Base-by-base conservation (phyloP, 768 basidiomycete species). In the Russula dissimulans region DNA sequence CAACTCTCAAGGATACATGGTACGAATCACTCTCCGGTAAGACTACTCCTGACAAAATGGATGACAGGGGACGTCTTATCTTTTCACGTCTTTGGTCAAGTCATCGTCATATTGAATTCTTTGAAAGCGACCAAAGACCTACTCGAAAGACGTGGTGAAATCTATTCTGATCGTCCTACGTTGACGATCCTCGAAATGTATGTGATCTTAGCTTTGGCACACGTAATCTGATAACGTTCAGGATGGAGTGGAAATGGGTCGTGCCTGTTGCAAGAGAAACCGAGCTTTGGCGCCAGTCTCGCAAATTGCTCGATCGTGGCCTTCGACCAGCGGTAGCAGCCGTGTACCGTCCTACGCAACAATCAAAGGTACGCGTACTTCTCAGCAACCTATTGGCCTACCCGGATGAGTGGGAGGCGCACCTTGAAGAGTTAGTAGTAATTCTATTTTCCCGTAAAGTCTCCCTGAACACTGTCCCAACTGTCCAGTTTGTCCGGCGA, bases 141-240 rank as follows among this genome's bases (percentile, higher is more conserved):
- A 4, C 41, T 58, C 12, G 61, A 62, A 38, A 59, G n/a, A 8
- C 50, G 56, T 34, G 52, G 18, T 1, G 39, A 54, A 1, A 44
- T 62, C 14, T 62, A 59, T 34, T 59, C 56, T 17, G 56, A 54
- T 15, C 49, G 61, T 34, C 57, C 57, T 18, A 18, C 6, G 6
- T n/a, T 59, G 6, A 57, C 57, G 4, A 14, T 62, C 22, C 22
- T 36, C 22, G 51, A 57, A 1, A 48, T 57, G 56, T 54, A 44
- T 42, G 29, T 41, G 32, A 3, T 29, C 14, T 26, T 12, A 5
- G 17, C 8, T 22, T 41, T 14, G 6, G 6, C 18, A 26, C 1
- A 11, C 14, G 9, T 8, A 5, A 31, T 4, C 46, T 50, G 26
- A 32, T n/a, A 4, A 29, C 0, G 5, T 51, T 12, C 18, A 61